Evolutionary conservation across 1,284 basidiomycete species (phyloP), one percentile per base, ranked within the genome.

Genomic region (Ustilago lituana): DNA sequence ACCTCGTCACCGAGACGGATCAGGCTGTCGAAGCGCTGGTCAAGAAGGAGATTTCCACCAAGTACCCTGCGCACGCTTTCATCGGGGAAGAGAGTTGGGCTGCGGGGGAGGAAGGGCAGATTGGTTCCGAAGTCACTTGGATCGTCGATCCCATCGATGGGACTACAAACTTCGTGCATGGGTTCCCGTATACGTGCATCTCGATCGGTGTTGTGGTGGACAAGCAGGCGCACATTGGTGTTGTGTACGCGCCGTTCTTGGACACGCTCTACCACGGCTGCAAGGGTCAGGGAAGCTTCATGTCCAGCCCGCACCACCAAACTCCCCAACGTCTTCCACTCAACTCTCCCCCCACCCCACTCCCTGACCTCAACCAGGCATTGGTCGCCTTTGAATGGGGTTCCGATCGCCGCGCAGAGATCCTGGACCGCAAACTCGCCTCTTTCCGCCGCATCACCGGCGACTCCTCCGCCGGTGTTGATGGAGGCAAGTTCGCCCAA

Each of bases 1-100:
- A 85, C 46, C 86, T 97, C 33, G 95, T 98, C n/a, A 98, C 95
- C 0, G 91, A 97, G 84, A 96, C 93, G 77, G 94, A 98, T 83
- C 91, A 96, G 62, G 89, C 87, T 33, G 93, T 96, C 12, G 94
- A 98, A 82, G 89, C 91, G 69, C 86, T 94, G 53, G 91, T 97
- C 41, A 89, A 88, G 81, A 80, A 86, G 50, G 87, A 89, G 80
- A 88, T 97, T 62, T 84, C 84, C 29, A 82, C 84, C 24, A 85
- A 85, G 44, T 96, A 91, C 82, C 93, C 93, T 0, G 78, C 84
- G 11, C 95, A 93, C 83, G 85, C 89, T 66, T 95, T 93, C 82
- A 93, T 98, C 56, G 94, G 94, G 51, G 95, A 98, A 70, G 87
- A 88, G 83, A 90, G 91, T 76, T 93, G 91, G 33, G 88, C 91